phyloP scores from a whole-genome alignment of 257 asterid genomes.

The Lycium barbarum region DNA sequence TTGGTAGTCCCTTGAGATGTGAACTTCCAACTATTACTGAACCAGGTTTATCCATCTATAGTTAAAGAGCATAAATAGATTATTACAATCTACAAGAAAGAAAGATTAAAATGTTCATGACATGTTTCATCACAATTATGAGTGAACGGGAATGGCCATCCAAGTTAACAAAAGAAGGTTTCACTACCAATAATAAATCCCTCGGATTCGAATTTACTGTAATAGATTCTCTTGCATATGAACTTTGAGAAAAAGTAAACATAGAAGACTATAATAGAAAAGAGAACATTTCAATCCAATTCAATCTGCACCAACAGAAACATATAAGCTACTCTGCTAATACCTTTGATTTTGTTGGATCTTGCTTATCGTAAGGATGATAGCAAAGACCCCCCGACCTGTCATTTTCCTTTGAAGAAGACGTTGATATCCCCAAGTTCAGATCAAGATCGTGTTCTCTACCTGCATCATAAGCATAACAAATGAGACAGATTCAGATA shows the following conservation, averaged over 20 bases:
- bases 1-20: slow-evolving; percentile 44
- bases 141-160: neutral
- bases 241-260: neutral
- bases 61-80: neutral
- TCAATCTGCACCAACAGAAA: neutral
- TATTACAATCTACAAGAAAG: neutral
- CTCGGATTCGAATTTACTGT: neutral
- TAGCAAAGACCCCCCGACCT: slow-evolving; percentile 41
- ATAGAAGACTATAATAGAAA: slow-evolving; percentile 16
- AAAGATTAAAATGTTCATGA: slow-evolving; percentile 1
- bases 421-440: slow-evolving; percentile 68
- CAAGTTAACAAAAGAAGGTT: neutral
- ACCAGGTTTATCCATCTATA: slow-evolving; percentile 41
- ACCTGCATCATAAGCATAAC: slow-evolving; percentile 43
- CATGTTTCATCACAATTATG: slow-evolving; percentile 14
- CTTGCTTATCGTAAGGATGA: slow-evolving; percentile 54
- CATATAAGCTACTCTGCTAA: neutral
- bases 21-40: slow-evolving; percentile 34
- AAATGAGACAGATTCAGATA: slow-evolving; percentile 8
- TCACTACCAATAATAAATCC: neutral
- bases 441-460: slow-evolving; percentile 62
- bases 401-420: slow-evolving; percentile 52
- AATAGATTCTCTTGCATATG: neutral
- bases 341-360: slow-evolving; percentile 53
- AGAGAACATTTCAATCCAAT: slow-evolving; percentile 9